These are phyloP conservation scores for Ophiostoma sp. DNA, from an alignment of 2,329 filamentous ascomycete species.

Conservation along the genomic window DNA sequence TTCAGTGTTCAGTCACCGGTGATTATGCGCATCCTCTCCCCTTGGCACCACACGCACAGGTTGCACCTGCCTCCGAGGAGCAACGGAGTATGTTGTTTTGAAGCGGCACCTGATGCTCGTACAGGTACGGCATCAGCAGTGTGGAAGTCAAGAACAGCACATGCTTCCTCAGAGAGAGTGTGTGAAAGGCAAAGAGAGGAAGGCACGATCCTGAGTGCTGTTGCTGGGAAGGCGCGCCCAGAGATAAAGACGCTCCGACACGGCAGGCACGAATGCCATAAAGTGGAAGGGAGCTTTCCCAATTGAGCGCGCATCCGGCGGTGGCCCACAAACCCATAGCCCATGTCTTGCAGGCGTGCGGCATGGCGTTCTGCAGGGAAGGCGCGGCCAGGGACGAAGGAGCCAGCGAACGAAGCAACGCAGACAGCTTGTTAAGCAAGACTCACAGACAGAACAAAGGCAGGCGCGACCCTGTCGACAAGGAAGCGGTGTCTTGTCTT, in stretches of 20 bases:
- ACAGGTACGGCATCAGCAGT: background rate
- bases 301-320: background rate
- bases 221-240: background rate
- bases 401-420: background rate
- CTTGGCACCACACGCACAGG: background rate
- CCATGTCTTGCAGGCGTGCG: background rate
- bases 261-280: background rate
- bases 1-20: background rate
- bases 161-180: background rate
- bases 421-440: background rate
- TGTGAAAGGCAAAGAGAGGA: background rate
- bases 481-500: background rate
- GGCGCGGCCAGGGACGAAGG: constrained; percentile 1
- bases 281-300: constrained; percentile 8
- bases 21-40: background rate
- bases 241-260: background rate
- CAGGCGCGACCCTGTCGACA: constrained; percentile 10
- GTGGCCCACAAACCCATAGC: background rate
- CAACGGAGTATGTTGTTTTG: background rate
- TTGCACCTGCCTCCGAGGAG: background rate
- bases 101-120: background rate
- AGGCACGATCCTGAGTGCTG: background rate
- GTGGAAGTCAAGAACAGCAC: background rate
- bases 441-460: background rate
- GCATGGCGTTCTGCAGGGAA: constrained; percentile 9